Percentiles rank a stretch among this genome's conserved stretches.
phyloP scores from a whole-genome alignment of 495 filamentous ascomycete species.

The Aspergillus sclerotiicarbonarius region DNA sequence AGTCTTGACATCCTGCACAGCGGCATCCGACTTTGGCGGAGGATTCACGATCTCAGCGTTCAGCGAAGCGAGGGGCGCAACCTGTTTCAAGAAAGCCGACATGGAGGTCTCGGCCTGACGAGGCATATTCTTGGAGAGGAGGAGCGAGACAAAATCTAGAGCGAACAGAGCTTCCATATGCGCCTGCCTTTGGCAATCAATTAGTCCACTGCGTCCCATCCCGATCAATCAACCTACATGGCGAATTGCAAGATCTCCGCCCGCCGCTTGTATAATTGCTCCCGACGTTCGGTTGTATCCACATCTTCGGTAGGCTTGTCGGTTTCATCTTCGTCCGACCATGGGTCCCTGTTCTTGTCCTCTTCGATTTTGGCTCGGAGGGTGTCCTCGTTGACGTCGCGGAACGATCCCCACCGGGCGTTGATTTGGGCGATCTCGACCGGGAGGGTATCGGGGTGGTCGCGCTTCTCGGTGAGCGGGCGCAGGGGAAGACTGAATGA shows the following conservation, averaged over 20 bases:
- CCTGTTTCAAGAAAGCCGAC: conserved; percentile 62
- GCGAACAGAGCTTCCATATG: conserved; percentile 63
- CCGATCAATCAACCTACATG: conserved; percentile 27
- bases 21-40: conserved; percentile 50
- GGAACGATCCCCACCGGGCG: conserved; percentile 70
- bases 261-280: conserved; percentile 44
- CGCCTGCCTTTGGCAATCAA: conserved; percentile 51
- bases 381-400: conserved; percentile 61
- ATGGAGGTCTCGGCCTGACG: conserved; percentile 66
- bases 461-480: conserved; percentile 52
- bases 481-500: conserved; percentile 62
- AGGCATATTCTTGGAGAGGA: conserved; percentile 74
- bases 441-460: conserved; percentile 59
- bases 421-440: conserved; percentile 75
- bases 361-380: conserved; percentile 59
- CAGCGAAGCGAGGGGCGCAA: conserved; percentile 70
- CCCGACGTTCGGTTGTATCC: conserved; percentile 39
- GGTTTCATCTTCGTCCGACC: conserved; percentile 35
- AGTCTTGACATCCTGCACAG: conserved; percentile 50
- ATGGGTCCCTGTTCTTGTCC: conserved; percentile 41
- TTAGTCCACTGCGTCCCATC: conserved; percentile 7
- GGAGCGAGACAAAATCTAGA: conserved; percentile 81
- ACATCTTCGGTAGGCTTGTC: conserved; percentile 28
- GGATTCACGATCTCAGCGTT: conserved; percentile 68
- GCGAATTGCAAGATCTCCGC: conserved; percentile 46